Conservation (phyloP, 192 early-diverging fungal species). For the Coemansia sp. region DNA sequence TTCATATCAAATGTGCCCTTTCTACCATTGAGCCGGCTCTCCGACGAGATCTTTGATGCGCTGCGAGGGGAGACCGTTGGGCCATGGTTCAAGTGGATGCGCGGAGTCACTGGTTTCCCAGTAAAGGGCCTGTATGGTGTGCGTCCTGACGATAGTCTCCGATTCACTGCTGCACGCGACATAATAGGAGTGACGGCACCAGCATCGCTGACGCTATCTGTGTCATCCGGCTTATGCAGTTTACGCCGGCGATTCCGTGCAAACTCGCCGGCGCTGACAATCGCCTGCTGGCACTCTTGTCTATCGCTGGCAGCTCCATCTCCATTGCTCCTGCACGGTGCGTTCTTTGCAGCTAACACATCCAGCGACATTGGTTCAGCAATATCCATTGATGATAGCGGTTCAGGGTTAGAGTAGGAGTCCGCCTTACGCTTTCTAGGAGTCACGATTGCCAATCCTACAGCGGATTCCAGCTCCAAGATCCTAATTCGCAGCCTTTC, state of each 20-base stretch:
- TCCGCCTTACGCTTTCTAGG: conserved; percentile 22
- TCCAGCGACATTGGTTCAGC: background rate
- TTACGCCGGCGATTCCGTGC: conserved; percentile 24
- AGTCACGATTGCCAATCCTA: background rate
- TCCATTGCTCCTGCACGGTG: background rate
- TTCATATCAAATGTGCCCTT: background rate
- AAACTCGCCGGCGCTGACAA: conserved; percentile 24
- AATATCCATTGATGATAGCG: background rate
- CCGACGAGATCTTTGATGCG: background rate
- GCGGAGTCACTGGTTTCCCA: conserved; percentile 23
- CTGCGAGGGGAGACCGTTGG: conserved; percentile 1
- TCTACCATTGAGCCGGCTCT: background rate
- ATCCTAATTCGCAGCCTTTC: conserved; percentile 10
- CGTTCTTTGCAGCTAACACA: background rate
- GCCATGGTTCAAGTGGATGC: conserved; percentile 9
- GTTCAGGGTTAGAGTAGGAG: background rate
- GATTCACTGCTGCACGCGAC: background rate
- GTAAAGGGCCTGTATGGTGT: background rate
- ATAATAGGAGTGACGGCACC: background rate
- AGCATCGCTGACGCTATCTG: background rate
- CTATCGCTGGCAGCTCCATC: background rate
- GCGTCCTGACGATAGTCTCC: background rate
- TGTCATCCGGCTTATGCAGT: background rate
- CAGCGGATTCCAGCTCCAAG: background rate
- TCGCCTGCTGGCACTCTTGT: conserved; percentile 6